phyloP scores from a whole-genome alignment of 306 rosid species.

The Crotalaria pallida region DNA sequence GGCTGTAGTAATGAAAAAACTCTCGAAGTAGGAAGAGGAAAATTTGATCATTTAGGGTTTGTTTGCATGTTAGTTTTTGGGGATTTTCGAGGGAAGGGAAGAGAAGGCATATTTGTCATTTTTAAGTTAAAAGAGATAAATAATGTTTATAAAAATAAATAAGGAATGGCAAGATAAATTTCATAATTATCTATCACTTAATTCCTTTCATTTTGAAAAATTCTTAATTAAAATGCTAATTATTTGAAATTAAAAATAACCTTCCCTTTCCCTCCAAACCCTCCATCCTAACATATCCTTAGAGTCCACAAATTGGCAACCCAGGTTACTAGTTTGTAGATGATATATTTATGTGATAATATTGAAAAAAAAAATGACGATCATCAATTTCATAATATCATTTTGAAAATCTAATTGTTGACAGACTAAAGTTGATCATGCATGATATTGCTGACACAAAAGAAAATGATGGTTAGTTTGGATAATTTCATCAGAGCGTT shows the following conservation, averaged over 20 bases:
- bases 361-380: not conserved
- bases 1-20: not conserved
- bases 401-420: not conserved
- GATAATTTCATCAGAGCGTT: not conserved
- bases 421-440: not conserved
- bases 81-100: too few relatives aligned
- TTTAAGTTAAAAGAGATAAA: too few relatives aligned
- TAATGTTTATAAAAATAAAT: too few relatives aligned
- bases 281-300: too few relatives aligned
- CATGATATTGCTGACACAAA: not conserved
- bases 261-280: too few relatives aligned
- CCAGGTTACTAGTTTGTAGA: not conserved
- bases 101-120: too few relatives aligned
- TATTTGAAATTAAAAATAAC: too few relatives aligned
- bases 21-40: slow-evolving; percentile 4
- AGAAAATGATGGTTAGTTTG: not conserved
- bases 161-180: too few relatives aligned
- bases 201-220: too few relatives aligned
- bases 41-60: not conserved
- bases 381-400: not conserved
- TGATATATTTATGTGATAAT: not conserved
- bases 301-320: not conserved
- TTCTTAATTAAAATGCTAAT: too few relatives aligned
- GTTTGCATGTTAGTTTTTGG: too few relatives aligned
- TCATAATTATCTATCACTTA: too few relatives aligned